Conservation (phyloP, 495 filamentous ascomycete species). For the Neurospora tetrasperma region DNA sequence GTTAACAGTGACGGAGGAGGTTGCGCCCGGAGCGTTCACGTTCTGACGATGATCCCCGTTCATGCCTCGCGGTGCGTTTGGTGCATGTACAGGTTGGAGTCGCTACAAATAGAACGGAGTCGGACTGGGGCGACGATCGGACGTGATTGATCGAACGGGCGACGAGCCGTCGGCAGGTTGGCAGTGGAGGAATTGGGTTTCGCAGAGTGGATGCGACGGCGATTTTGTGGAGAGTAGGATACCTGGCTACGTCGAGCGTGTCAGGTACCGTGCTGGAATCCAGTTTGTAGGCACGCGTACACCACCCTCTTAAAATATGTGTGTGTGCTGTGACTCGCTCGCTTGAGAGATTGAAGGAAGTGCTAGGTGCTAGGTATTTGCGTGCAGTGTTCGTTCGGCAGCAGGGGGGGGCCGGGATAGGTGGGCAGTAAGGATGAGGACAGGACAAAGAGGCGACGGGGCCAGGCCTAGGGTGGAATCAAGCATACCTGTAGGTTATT, state of each 20-base stretch:
- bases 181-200: conserved; percentile 9
- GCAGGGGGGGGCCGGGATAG: not conserved
- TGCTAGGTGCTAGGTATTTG: not conserved
- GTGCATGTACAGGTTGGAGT: conserved; percentile 8
- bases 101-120: conserved; percentile 6
- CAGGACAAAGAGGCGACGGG: not conserved
- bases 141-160: conserved; percentile 26
- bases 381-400: not conserved
- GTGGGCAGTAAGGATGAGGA: not conserved
- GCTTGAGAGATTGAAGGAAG: not conserved
- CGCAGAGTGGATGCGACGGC: conserved; percentile 16
- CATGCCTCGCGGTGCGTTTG: conserved; percentile 34
- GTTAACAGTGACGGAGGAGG: conserved; percentile 23
- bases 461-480: not conserved
- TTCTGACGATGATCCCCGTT: conserved; percentile 25
- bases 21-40: conserved; percentile 21
- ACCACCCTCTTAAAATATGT: not conserved
- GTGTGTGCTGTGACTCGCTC: not conserved
- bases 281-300: not conserved
- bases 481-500: not conserved
- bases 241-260: not conserved
- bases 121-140: conserved; percentile 27
- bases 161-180: not conserved
- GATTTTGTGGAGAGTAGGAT: conserved; percentile 1
- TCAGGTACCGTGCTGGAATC: not conserved